Percentiles rank a stretch among this genome's conserved stretches.
phyloP scores from a whole-genome alignment of 306 rosid species.

The Begonia fuchsioides region DNA sequence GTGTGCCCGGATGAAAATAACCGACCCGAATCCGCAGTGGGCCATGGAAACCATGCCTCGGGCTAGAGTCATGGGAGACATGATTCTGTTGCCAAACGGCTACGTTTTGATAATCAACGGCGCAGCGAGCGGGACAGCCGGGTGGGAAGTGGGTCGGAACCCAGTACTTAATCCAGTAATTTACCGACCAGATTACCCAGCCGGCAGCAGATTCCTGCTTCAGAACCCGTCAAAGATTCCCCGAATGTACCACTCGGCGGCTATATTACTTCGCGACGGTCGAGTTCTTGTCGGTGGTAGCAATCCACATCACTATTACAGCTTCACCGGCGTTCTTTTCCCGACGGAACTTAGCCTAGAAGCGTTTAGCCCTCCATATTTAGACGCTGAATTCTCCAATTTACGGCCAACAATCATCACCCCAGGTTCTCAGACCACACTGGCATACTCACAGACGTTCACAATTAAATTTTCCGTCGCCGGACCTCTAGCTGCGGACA shows the following conservation, averaged over 20 bases:
- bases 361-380: constrained; percentile 30
- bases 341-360: constrained; percentile 35
- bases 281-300: constrained; percentile 11
- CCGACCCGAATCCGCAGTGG: constrained; percentile 38
- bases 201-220: constrained; percentile 2
- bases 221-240: constrained; percentile 8
- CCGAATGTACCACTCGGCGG: constrained; percentile 12
- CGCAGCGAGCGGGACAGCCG: constrained; percentile 32
- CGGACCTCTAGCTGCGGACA: constrained; percentile 4
- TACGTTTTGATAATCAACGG: constrained; percentile 41
- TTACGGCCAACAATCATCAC: constrained; percentile 17
- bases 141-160: constrained; percentile 18
- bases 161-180: constrained; percentile 1
- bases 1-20: constrained; percentile 35
- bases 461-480: constrained; percentile 12
- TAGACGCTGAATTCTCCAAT: constrained; percentile 8
- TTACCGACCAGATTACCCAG: neutral
- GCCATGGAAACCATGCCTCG: constrained; percentile 39
- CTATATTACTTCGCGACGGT: constrained; percentile 10
- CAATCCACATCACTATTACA: constrained; percentile 7
- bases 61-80: constrained; percentile 43
- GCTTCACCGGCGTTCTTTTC: constrained; percentile 11
- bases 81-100: constrained; percentile 44
- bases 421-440: constrained; percentile 12
- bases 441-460: constrained; percentile 15